phyloP scores from a whole-genome alignment of 495 filamentous ascomycete species.

The Lasiosphaeria hispida region DNA sequence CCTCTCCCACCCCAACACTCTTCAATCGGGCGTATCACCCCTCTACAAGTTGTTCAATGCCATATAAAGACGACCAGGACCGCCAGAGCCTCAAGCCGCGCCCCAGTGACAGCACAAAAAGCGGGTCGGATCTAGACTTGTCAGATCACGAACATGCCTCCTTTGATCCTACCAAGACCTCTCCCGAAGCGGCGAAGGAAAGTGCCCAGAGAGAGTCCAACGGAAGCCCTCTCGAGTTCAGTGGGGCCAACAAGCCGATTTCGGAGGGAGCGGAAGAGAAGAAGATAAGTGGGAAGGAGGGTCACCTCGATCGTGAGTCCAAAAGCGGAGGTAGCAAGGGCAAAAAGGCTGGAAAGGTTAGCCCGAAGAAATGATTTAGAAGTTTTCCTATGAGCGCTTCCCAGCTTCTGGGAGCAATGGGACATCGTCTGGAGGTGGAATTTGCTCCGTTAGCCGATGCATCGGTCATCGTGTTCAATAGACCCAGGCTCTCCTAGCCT shows the following conservation, averaged over 20 bases:
- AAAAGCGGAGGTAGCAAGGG: too few relatives aligned
- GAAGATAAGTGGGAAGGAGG: neutral
- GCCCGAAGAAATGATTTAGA: too few relatives aligned
- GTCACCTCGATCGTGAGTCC: too few relatives aligned
- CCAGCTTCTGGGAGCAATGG: too few relatives aligned
- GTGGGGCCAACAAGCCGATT: conserved; percentile 37
- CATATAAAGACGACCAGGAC: conserved; percentile 43
- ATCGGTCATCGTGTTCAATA: too few relatives aligned
- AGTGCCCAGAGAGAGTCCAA: conserved; percentile 25
- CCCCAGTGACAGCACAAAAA: conserved; percentile 35
- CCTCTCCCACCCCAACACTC: neutral
- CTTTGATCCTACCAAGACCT: conserved; percentile 40
- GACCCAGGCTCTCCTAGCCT: too few relatives aligned
- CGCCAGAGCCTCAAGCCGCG: conserved; percentile 42
- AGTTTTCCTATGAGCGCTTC: too few relatives aligned
- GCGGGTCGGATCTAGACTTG: conserved; percentile 38
- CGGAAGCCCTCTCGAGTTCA: conserved; percentile 38
- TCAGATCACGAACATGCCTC: conserved; percentile 39
- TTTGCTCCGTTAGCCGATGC: too few relatives aligned
- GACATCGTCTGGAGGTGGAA: too few relatives aligned
- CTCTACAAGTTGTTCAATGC: neutral
- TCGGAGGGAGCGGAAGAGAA: conserved; percentile 9
- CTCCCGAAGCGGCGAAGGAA: conserved; percentile 34
- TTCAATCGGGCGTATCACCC: neutral
- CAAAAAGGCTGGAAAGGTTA: too few relatives aligned